Conservation (phyloP, 2,329 filamentous ascomycete genomes). For the Trichoderma harzianum region DNA sequence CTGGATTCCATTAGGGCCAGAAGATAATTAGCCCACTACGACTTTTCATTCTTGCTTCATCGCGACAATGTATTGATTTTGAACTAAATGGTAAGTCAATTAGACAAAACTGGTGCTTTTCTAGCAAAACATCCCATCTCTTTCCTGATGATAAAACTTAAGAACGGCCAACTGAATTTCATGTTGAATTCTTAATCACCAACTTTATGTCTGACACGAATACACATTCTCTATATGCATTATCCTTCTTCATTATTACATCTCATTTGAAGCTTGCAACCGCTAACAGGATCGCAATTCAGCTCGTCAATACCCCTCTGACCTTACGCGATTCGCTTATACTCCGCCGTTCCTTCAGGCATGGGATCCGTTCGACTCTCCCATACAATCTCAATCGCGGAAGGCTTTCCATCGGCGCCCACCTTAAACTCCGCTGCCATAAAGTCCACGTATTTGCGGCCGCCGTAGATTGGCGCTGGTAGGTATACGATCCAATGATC, state of each 20-base stretch:
- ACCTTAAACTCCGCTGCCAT: slow-evolving; percentile 22
- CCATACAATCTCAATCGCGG: slow-evolving; percentile 10
- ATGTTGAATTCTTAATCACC: slow-evolving; percentile 58
- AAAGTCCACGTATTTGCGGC: background rate
- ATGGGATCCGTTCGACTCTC: slow-evolving; percentile 3
- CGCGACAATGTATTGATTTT: background rate
- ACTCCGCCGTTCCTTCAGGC: slow-evolving; percentile 20
- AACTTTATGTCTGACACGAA: slow-evolving; percentile 60
- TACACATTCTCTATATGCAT: slow-evolving; percentile 2
- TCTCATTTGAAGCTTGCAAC: background rate
- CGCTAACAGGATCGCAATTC: slow-evolving; percentile 26
- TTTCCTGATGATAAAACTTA: slow-evolving; percentile 57
- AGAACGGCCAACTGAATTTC: slow-evolving; percentile 64
- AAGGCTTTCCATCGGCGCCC: slow-evolving; percentile 2
- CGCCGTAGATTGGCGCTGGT: background rate
- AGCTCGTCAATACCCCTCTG: background rate
- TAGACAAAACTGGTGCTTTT: slow-evolving; percentile 3
- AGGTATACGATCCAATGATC: slow-evolving; percentile 28
- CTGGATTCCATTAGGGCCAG: background rate
- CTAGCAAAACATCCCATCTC: slow-evolving; percentile 4
- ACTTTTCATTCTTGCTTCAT: background rate
- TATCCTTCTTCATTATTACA: background rate
- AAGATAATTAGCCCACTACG: background rate
- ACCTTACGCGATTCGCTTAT: slow-evolving; percentile 15
- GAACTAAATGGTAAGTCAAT: slow-evolving; percentile 1